Conservation (phyloP, 257 asterid species). For the Scutellaria barbata region DNA sequence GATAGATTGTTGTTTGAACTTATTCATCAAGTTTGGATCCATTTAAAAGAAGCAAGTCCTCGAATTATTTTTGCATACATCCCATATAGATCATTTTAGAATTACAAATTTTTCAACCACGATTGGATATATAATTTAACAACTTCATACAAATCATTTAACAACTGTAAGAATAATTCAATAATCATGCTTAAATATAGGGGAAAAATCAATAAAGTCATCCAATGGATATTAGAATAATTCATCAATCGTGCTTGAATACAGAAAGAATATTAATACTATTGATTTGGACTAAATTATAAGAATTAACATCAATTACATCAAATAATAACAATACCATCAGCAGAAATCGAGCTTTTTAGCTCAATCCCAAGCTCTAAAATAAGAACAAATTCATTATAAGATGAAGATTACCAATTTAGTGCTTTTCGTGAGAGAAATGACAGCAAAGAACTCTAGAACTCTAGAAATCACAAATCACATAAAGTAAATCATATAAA, state of each 20-base stretch:
- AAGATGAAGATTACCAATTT: too few species aligned
- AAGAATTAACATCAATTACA: background rate
- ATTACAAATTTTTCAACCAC: background rate
- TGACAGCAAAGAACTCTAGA: too few species aligned
- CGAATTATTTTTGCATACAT: background rate
- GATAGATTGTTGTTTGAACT: background rate
- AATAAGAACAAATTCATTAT: conserved; percentile 18
- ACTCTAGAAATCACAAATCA: too few species aligned
- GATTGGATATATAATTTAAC: background rate
- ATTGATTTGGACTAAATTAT: background rate
- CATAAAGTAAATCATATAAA: too few species aligned
- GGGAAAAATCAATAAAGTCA: too few species aligned
- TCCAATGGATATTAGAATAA: too few species aligned
- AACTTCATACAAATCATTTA: conserved; percentile 12
- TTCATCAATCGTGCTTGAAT: too few species aligned
- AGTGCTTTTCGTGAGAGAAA: too few species aligned
- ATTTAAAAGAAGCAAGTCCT: background rate
- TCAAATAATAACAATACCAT: background rate
- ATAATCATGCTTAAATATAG: background rate
- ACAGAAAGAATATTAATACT: background rate
- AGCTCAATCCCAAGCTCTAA: conserved; percentile 2
- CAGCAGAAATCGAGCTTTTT: background rate
- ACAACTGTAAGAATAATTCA: background rate
- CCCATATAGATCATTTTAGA: background rate
- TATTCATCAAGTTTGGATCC: background rate